phyloP scores from a whole-genome alignment of 2,329 filamentous ascomycete species.

The Venturia carpophila region DNA sequence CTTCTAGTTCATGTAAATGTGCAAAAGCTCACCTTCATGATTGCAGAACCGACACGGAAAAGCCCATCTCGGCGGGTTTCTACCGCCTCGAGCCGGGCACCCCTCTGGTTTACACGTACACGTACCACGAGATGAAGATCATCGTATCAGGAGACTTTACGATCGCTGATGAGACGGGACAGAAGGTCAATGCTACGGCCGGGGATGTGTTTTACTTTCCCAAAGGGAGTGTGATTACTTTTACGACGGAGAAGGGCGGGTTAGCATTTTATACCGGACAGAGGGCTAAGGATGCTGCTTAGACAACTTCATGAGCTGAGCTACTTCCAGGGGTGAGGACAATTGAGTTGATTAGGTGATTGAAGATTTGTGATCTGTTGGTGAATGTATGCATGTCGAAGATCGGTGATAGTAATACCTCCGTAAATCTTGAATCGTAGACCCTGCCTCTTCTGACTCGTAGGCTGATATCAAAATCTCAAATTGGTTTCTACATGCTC shows the following conservation, averaged over 20 bases:
- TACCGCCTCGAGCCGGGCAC: slow-evolving; percentile 62
- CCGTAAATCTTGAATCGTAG: too few relatives aligned
- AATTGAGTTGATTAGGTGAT: too few relatives aligned
- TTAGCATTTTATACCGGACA: slow-evolving; percentile 49
- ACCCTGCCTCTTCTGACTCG: neutral
- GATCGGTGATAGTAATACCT: too few relatives aligned
- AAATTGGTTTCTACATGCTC: neutral
- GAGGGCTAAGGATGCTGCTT: slow-evolving; percentile 30
- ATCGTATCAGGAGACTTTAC: slow-evolving; percentile 60
- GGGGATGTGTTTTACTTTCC: slow-evolving; percentile 65
- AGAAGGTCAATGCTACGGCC: slow-evolving; percentile 49
- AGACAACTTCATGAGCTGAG: neutral
- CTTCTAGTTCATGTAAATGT: too few relatives aligned
- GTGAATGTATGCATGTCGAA: too few relatives aligned
- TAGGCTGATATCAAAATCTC: neutral
- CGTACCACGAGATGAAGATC: slow-evolving; percentile 68
- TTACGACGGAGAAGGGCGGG: slow-evolving; percentile 53
- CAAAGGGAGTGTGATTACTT: slow-evolving; percentile 58
- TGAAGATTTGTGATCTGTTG: neutral
- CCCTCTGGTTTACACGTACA: slow-evolving; percentile 60
- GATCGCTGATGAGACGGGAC: slow-evolving; percentile 55
- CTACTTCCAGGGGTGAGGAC: too few relatives aligned
- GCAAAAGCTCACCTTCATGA: too few relatives aligned
- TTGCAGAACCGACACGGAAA: slow-evolving; percentile 46
- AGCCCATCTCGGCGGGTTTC: slow-evolving; percentile 56